Conservation (phyloP, 2,329 filamentous ascomycete species). For the Ilyonectria mors-panacis region DNA sequence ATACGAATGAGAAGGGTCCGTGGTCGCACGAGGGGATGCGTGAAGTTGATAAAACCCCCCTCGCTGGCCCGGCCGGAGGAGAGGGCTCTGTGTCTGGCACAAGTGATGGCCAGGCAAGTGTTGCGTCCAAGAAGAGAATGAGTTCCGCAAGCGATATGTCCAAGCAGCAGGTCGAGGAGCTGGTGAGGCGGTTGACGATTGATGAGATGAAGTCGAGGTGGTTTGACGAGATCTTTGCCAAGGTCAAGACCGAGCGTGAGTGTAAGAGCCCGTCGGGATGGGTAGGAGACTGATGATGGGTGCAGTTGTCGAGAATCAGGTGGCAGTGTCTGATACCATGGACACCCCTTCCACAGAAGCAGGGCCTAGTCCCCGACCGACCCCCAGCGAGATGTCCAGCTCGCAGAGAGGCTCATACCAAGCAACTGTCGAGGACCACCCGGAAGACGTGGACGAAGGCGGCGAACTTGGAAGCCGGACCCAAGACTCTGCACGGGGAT, state of each 20-base stretch:
- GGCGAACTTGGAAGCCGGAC: constrained; percentile 9
- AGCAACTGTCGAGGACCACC: constrained; percentile 41
- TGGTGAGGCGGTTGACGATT: constrained; percentile 43
- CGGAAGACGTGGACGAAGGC: constrained; percentile 26
- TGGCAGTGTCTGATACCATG: constrained; percentile 5
- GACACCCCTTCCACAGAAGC: constrained; percentile 43
- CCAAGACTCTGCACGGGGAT: background rate
- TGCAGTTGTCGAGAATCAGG: constrained; percentile 39
- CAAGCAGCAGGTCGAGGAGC: constrained; percentile 45
- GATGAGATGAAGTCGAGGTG: constrained; percentile 47
- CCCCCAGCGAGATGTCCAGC: constrained; percentile 23
- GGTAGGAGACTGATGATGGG: background rate
- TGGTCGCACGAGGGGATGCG: constrained; percentile 27
- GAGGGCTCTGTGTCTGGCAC: constrained; percentile 37
- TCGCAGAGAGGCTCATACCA: constrained; percentile 26
- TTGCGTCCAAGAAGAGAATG: constrained; percentile 35
- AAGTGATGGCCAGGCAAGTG: constrained; percentile 31
- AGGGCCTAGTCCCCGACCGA: constrained; percentile 38
- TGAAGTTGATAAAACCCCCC: constrained; percentile 38
- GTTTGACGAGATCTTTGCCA: constrained; percentile 47
- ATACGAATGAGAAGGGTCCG: constrained; percentile 1
- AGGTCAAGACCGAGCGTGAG: constrained; percentile 48
- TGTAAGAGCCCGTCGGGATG: background rate
- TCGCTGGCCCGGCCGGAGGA: constrained; percentile 10
- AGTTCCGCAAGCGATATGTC: constrained; percentile 41